phyloP scores from a whole-genome alignment of 2,329 filamentous ascomycete genomes.

The Malbranchea cinnamomea region DNA sequence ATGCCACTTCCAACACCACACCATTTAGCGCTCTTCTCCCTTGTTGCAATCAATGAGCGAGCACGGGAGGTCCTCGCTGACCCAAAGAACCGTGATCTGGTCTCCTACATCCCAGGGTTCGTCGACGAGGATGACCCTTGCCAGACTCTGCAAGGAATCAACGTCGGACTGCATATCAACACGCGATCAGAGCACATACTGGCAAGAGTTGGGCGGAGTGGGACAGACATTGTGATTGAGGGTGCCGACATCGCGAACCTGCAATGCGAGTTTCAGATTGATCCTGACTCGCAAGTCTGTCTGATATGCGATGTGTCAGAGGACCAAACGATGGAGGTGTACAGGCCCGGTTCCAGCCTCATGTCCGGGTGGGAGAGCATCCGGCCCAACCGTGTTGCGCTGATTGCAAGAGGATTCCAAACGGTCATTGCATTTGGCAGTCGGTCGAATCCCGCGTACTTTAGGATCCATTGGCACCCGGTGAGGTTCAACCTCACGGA shows the following conservation, averaged over 20 bases:
- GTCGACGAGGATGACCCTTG: background rate
- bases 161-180: constrained; percentile 6
- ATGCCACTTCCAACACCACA: constrained; percentile 1
- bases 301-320: constrained; percentile 12
- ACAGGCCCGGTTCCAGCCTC: constrained; percentile 8
- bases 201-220: constrained; percentile 9
- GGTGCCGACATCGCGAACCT: constrained; percentile 9
- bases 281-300: constrained; percentile 3
- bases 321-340: constrained; percentile 9
- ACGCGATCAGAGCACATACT: constrained; percentile 5
- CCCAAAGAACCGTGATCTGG: constrained; percentile 6
- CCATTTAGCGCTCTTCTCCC: constrained; percentile 4
- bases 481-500: no score
- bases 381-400: no score
- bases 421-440: no score
- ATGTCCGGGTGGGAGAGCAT: no score
- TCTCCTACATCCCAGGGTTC: constrained; percentile 4
- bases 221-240: constrained; percentile 9
- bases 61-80: constrained; percentile 4
- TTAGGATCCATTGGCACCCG: no score
- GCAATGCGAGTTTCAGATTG: constrained; percentile 13
- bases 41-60: constrained; percentile 1
- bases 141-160: background rate
- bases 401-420: no score
- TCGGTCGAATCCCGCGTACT: no score